Evolutionary conservation across 2,329 filamentous ascomycete genomes (phyloP).

Genomic region (Tothia fuscella): DNA sequence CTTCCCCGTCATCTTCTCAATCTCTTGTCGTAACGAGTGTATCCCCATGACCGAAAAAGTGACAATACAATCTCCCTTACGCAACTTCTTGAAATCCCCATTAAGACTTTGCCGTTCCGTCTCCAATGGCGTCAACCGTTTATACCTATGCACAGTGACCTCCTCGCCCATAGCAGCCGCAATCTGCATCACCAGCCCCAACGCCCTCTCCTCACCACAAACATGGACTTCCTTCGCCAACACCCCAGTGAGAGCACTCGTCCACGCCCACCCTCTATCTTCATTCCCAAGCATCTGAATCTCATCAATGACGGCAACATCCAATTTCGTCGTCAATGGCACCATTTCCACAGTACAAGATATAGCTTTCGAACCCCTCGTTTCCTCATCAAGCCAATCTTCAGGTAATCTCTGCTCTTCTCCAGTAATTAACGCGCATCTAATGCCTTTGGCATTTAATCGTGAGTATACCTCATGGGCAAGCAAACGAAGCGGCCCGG

Average conservation of each 20-base stretch:
- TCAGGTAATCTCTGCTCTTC: slow-evolving; percentile 67
- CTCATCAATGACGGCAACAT: slow-evolving; percentile 94
- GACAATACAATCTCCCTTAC: slow-evolving; percentile 86
- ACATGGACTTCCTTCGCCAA: slow-evolving; percentile 83
- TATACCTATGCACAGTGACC: slow-evolving; percentile 68
- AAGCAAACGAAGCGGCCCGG: slow-evolving; percentile 75
- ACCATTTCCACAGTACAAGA: slow-evolving; percentile 96
- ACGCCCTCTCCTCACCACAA: slow-evolving; percentile 77
- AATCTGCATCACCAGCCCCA: slow-evolving; percentile 65
- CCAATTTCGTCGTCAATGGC: slow-evolving; percentile 47
- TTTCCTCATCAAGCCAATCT: slow-evolving; percentile 35
- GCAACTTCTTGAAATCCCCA: slow-evolving; percentile 51
- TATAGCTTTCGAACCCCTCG: slow-evolving; percentile 41
- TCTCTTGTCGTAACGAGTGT: slow-evolving; percentile 64
- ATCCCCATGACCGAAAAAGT: slow-evolving; percentile 74
- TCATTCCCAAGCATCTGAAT: slow-evolving; percentile 88
- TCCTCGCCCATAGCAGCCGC: slow-evolving; percentile 72
- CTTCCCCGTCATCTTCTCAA: slow-evolving; percentile 63
- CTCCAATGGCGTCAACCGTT: slow-evolving; percentile 68
- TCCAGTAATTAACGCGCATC: slow-evolving; percentile 75
- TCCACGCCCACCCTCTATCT: slow-evolving; percentile 89
- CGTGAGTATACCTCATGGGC: slow-evolving; percentile 94
- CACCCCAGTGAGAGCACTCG: slow-evolving; percentile 74
- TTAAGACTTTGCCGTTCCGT: slow-evolving; percentile 47
- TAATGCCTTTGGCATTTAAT: slow-evolving; percentile 62